Conservation (phyloP, 305 asterid species). For the Fraxinus nigra region DNA sequence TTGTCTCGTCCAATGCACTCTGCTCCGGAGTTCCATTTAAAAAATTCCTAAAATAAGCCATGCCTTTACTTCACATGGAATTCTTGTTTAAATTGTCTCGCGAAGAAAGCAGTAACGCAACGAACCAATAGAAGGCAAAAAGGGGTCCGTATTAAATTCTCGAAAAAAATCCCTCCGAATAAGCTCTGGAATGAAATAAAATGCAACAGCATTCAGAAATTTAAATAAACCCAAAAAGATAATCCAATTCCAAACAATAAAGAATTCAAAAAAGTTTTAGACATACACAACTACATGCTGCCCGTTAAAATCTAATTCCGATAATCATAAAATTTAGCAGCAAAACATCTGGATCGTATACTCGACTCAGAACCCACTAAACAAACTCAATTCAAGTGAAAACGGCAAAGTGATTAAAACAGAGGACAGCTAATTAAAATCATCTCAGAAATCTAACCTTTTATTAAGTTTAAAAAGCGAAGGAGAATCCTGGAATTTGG, state of each 20-base stretch:
- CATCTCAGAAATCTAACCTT: conserved; percentile 36
- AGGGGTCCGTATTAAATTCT: not conserved
- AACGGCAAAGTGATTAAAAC: conserved; percentile 13
- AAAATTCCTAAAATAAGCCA: conserved; percentile 67
- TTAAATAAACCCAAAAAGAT: conserved; percentile 7
- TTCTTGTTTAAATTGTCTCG: not conserved
- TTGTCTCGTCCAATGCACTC: conserved; percentile 48
- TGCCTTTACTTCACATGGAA: conserved; percentile 42
- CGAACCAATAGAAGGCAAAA: not conserved
- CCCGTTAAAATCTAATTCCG: not conserved
- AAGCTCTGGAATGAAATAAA: conserved; percentile 26
- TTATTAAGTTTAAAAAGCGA: conserved; percentile 1
- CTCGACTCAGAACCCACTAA: conserved; percentile 27
- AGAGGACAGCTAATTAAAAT: conserved; percentile 26
- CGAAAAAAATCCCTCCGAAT: conserved; percentile 26
- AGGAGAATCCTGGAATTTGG: conserved; percentile 36
- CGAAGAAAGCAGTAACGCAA: not conserved
- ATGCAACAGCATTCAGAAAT: conserved; percentile 23
- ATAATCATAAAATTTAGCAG: conserved; percentile 11
- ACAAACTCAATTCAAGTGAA: conserved; percentile 27
- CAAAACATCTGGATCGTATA: conserved; percentile 37
- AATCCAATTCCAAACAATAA: not conserved
- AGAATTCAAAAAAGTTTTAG: not conserved
- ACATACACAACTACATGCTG: not conserved
- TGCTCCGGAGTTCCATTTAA: conserved; percentile 49